A percentile compares a stretch with the other conserved stretches of the same genome.
Evolutionary conservation across 805 yeast genomes (phyloP).

Genomic region (Spathaspora sp.): DNA sequence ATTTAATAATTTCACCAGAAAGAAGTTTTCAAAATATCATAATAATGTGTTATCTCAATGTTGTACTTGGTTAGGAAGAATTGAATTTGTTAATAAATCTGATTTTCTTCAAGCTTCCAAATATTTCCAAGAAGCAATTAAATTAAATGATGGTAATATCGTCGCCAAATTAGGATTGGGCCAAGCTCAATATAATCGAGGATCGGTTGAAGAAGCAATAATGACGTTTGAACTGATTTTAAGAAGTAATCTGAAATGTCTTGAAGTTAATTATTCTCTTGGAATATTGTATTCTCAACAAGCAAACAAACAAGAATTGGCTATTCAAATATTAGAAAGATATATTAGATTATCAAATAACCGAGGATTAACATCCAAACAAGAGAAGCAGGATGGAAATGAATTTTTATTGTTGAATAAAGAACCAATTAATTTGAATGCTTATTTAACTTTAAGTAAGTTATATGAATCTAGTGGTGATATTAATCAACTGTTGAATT

Average conservation of each 20-base stretch:
- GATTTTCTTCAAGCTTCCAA: constrained; percentile 71
- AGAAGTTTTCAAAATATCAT: constrained; percentile 23
- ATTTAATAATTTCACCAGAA: constrained; percentile 9
- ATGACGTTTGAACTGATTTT: constrained; percentile 76
- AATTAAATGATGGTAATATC: constrained; percentile 58
- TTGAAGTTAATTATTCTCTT: constrained; percentile 71
- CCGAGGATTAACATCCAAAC: constrained; percentile 26
- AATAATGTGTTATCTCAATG: constrained; percentile 32
- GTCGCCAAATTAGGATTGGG: constrained; percentile 81
- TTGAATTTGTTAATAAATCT: constrained; percentile 48
- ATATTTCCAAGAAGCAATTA: constrained; percentile 68
- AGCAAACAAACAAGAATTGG: constrained; percentile 42
- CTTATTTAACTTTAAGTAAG: constrained; percentile 64
- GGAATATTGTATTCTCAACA: constrained; percentile 71
- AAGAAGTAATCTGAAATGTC: constrained; percentile 60
- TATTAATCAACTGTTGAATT: constrained; percentile 61
- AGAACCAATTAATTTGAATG: constrained; percentile 61
- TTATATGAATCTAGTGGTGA: constrained; percentile 59
- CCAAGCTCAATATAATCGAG: constrained; percentile 74
- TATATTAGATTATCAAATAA: constrained; percentile 63
- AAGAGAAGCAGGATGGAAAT: constrained; percentile 18
- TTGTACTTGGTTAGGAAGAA: constrained; percentile 82
- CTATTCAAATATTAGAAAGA: constrained; percentile 63
- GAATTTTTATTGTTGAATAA: constrained; percentile 26
- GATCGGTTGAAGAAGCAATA: constrained; percentile 76